Evolutionary conservation across 2,329 filamentous ascomycete genomes (phyloP), one percentile per base, ranked within the genome.

Genomic region (Colletotrichum lentis): DNA sequence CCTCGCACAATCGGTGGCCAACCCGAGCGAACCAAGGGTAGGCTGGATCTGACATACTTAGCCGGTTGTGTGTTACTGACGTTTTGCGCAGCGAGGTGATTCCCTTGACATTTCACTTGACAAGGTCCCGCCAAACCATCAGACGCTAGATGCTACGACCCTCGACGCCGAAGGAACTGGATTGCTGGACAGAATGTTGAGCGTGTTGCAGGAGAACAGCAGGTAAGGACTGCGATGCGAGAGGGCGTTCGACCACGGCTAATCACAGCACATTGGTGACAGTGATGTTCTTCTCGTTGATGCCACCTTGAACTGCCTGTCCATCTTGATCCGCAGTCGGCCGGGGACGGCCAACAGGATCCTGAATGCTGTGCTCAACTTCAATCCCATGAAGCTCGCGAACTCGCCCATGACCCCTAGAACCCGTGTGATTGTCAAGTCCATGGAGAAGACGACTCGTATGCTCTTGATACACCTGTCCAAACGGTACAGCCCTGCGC

Each of bases 121-220:
- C 70, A 90, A 97, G 78, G 90, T 98, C 7, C 92, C 95, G 24
- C 86, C 89, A 72, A 92, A 91, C 71, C 96, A 99, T 77, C 84
- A 92, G 60, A 80, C 96, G 22, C 86, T 99, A 59, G 89, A 93
- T 70, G 87, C 91, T 53, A 87, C 90, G 67, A 92, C 90, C 71
- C 87, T 99, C 27, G 96, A 98, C 80, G 96, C 96, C 18, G 96
- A 99, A 81, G 93, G 94, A 22, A 94, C 91, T 31, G 96, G 95
- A 18, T 84, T 99, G 47, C 82, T 99, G 69, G 96, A 99, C 79
- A 89, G 96, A 73, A 88, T 99, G 79, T 83, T 99, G 39, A 87
- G 87, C 64, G 89, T 94, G 46, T 86, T 99, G 71, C 94, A 97
- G 77, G 94, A 97, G 72, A 91, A 93, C 75, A 89, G 87, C 80